Conservation (phyloP, 768 basidiomycete genomes). For the Trametes coccinea region DNA sequence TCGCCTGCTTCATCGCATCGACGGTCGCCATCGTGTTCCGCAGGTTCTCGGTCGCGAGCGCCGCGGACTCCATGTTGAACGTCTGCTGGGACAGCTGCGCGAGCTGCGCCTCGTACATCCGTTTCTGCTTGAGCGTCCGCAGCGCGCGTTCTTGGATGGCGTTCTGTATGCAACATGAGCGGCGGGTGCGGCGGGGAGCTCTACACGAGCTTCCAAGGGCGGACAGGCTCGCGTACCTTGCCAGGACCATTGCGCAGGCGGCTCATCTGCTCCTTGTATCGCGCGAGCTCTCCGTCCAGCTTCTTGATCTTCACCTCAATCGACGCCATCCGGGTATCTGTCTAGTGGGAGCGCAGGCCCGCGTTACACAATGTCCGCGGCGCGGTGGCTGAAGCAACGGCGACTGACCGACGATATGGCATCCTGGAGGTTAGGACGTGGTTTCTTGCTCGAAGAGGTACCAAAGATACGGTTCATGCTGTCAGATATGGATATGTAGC, state of each 20-base stretch:
- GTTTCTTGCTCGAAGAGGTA: conserved; percentile 70
- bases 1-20: conserved; percentile 93
- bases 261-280: conserved; percentile 96
- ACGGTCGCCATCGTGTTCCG: conserved; percentile 99
- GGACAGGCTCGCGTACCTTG: conserved; percentile 57
- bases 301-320: conserved; percentile 98
- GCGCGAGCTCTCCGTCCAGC: conserved; percentile 86
- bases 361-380: background rate
- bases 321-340: conserved; percentile 80
- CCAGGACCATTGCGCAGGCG: conserved; percentile 93
- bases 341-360: conserved; percentile 46
- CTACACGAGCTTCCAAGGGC: too few species aligned
- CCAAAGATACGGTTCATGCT: conserved; percentile 88
- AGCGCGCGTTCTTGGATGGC: conserved; percentile 96
- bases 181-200: background rate
- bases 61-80: conserved; percentile 97
- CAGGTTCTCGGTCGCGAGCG: conserved; percentile 95
- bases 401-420: conserved; percentile 82
- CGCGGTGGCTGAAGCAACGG: background rate
- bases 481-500: background rate
- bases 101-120: conserved; percentile 93
- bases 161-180: conserved; percentile 44
- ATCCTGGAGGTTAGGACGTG: conserved; percentile 84
- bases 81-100: conserved; percentile 90
- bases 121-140: conserved; percentile 90